Conservation (phyloP, 2,329 filamentous ascomycete genomes). For the Aspergillus calidoustus region DNA sequence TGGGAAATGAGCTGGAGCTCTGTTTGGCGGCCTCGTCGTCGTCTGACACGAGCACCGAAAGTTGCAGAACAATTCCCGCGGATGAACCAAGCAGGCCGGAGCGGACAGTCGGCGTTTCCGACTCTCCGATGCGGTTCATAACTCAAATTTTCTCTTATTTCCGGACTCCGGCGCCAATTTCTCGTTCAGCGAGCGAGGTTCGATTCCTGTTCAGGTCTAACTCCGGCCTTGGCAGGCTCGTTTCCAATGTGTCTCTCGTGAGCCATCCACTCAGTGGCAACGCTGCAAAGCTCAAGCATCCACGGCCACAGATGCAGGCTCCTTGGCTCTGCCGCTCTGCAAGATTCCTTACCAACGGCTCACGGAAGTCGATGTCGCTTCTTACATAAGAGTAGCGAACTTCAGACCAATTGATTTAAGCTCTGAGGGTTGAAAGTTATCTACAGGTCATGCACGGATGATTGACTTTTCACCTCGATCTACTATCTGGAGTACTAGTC, state of each 20-base stretch:
- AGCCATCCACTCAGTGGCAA: background rate
- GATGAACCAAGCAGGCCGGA: background rate
- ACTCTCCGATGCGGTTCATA: conserved; percentile 19
- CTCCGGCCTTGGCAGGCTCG: background rate
- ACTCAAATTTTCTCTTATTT: conserved; percentile 2
- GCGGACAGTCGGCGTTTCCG: conserved; percentile 16
- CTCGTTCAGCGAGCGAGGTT: background rate
- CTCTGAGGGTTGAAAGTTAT: background rate
- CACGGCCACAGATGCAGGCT: background rate
- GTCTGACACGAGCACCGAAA: background rate
- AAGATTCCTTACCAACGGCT: background rate
- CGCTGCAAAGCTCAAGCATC: background rate
- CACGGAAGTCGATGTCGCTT: background rate
- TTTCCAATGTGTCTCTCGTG: background rate
- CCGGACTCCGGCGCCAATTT: background rate
- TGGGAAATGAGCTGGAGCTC: background rate
- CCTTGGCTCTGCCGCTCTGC: background rate
- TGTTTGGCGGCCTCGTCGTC: conserved; percentile 1
- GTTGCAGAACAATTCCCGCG: background rate
- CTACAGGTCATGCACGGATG: background rate
- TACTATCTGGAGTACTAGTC: background rate
- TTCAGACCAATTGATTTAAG: background rate
- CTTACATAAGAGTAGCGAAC: background rate
- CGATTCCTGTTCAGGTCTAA: conserved; percentile 3
- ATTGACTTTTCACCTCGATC: background rate